These are phyloP conservation scores for Podaxis carcinomalis DNA, from an alignment of 768 basidiomycete species.

Conservation along the genomic window DNA sequence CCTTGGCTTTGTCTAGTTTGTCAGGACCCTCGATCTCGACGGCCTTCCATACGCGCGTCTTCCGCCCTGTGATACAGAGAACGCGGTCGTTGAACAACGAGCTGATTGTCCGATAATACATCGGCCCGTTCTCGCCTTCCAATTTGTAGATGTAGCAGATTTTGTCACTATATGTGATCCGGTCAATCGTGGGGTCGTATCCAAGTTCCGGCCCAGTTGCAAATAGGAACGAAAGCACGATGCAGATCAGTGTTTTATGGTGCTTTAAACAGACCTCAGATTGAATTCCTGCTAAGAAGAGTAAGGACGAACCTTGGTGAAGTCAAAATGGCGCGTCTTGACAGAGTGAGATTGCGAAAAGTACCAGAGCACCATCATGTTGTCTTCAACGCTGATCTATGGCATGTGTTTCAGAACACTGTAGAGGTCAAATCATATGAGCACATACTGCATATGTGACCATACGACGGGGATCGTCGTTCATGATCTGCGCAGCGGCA, in stretches of 20 bases:
- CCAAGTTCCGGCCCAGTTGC: too few relatives aligned
- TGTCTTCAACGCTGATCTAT: slow-evolving; percentile 1
- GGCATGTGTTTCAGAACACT: background rate
- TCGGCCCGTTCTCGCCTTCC: background rate
- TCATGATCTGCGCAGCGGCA: background rate
- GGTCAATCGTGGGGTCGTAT: too few relatives aligned
- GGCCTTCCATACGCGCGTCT: slow-evolving; percentile 14
- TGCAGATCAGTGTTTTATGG: too few relatives aligned
- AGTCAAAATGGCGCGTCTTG: background rate
- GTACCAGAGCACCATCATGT: background rate
- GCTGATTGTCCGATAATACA: background rate
- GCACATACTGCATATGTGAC: background rate
- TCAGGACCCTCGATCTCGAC: background rate
- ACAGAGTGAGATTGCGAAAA: slow-evolving; percentile 5
- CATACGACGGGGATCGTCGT: background rate
- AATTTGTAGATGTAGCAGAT: background rate
- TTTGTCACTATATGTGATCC: too few relatives aligned
- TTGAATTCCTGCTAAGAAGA: background rate
- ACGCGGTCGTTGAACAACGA: background rate
- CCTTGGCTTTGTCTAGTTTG: background rate
- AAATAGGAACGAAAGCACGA: too few relatives aligned
- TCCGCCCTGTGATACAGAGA: slow-evolving; percentile 9
- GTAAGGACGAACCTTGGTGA: background rate
- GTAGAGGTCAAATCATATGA: background rate
- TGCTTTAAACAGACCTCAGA: background rate